These are phyloP conservation scores for Candida ortonii DNA, from an alignment of 805 yeast genomes.

Conservation along the genomic window DNA sequence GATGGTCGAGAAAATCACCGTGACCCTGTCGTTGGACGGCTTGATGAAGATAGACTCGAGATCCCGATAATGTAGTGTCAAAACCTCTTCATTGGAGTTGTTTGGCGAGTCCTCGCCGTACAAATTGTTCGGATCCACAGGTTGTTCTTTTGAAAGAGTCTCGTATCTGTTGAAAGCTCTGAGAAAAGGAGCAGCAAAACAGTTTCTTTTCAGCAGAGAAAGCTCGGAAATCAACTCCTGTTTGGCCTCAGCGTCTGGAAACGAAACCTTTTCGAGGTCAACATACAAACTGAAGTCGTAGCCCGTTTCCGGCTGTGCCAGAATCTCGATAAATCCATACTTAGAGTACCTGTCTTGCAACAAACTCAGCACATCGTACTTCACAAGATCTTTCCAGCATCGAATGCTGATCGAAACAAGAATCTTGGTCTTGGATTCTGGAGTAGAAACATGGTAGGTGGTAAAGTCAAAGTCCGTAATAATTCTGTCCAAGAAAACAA, in stretches of 20 bases:
- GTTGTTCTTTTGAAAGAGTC: constrained; percentile 47
- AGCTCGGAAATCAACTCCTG: constrained; percentile 57
- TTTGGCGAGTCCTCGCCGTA: constrained; percentile 39
- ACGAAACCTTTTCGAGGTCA: constrained; percentile 39
- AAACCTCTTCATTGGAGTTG: constrained; percentile 50
- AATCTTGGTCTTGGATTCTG: constrained; percentile 63
- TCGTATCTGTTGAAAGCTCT: constrained; percentile 80
- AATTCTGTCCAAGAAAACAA: constrained; percentile 71
- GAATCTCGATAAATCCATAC: constrained; percentile 35
- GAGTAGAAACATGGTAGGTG: constrained; percentile 89
- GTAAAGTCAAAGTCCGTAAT: constrained; percentile 96
- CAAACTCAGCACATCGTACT: constrained; percentile 60
- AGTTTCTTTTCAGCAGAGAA: constrained; percentile 76
- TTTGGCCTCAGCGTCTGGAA: constrained; percentile 44
- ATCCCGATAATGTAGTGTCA: constrained; percentile 82
- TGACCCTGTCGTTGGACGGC: constrained; percentile 93
- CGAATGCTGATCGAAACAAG: constrained; percentile 69
- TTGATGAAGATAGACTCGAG: constrained; percentile 87
- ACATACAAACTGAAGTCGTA: constrained; percentile 76
- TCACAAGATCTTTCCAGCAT: constrained; percentile 70
- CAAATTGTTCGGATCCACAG: constrained; percentile 39
- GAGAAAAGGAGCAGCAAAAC: constrained; percentile 91
- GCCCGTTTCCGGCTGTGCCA: constrained; percentile 62
- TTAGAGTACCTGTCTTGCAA: constrained; percentile 51
- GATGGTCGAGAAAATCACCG: constrained; percentile 90